Percentiles rank a stretch among this genome's conserved stretches.
These are phyloP conservation scores for Nemophila menziesii DNA, from an alignment of 257 asterid genomes.

Conservation along the genomic window DNA sequence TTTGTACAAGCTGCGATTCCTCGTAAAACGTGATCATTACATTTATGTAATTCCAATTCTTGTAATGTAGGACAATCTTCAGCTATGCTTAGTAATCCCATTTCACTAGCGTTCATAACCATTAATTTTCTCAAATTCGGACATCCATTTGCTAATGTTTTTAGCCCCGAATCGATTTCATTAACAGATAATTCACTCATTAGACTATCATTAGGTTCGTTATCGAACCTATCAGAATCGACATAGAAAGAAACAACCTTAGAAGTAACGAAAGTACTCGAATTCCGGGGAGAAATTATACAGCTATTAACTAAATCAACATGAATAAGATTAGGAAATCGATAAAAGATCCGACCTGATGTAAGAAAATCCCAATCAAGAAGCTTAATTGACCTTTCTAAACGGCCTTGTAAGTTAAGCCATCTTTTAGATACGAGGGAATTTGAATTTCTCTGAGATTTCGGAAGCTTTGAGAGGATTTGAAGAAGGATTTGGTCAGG, in stretches of 20 bases:
- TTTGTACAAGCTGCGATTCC: constrained; percentile 61
- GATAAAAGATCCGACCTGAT: constrained; percentile 48
- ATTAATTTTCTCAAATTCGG: constrained; percentile 45
- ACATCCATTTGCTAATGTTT: constrained; percentile 35
- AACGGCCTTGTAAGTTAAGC: constrained; percentile 80
- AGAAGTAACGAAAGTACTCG: constrained; percentile 33
- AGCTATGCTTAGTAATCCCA: constrained; percentile 53
- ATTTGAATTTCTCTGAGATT: constrained; percentile 43
- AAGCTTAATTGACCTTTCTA: constrained; percentile 55
- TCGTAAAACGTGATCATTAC: constrained; percentile 51
- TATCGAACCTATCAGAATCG: constrained; percentile 23
- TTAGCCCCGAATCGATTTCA: constrained; percentile 52
- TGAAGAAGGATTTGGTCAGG: constrained; percentile 58
- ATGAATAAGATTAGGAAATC: constrained; percentile 65
- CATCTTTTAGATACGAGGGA: constrained; percentile 66
- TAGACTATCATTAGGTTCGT: constrained; percentile 32
- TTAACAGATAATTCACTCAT: constrained; percentile 24
- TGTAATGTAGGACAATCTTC: constrained; percentile 64
- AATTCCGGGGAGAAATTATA: constrained; percentile 28
- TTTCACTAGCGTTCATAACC: constrained; percentile 55
- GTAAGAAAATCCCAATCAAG: constrained; percentile 71
- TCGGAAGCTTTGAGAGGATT: constrained; percentile 47
- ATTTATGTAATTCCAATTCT: constrained; percentile 52
- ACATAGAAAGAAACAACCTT: constrained; percentile 29
- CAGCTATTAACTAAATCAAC: constrained; percentile 54